Evolutionary conservation across 768 basidiomycete species (phyloP).

Genomic region (Lactifluus hygrophoroides): DNA sequence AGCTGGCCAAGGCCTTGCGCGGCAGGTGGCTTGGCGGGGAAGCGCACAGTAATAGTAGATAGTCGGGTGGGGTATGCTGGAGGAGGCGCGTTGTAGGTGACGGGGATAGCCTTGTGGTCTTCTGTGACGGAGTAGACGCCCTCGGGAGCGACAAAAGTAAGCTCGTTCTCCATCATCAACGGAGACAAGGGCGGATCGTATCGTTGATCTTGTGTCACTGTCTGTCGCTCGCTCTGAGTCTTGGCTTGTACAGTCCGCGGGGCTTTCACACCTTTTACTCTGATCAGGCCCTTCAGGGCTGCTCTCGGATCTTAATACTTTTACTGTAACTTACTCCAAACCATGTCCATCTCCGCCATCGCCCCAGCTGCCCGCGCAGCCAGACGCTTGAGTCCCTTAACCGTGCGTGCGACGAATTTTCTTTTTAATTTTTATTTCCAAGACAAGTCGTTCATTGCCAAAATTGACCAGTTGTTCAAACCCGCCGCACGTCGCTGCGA

Average conservation of each 20-base stretch:
- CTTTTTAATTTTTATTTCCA: neutral
- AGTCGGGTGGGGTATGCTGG: slow-evolving; percentile 51
- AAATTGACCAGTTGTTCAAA: slow-evolving; percentile 4
- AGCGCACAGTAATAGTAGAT: slow-evolving; percentile 53
- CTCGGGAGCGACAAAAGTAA: slow-evolving; percentile 81
- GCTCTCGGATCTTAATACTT: slow-evolving; percentile 24
- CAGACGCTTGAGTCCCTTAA: slow-evolving; percentile 7
- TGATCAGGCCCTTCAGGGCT: too few relatives aligned
- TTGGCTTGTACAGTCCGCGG: slow-evolving; percentile 21
- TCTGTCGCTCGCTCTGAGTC: neutral
- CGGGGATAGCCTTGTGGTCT: slow-evolving; percentile 61
- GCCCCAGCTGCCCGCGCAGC: slow-evolving; percentile 18
- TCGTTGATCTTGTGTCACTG: neutral
- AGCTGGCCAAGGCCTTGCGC: slow-evolving; percentile 60
- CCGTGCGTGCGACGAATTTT: neutral
- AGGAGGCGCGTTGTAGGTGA: slow-evolving; percentile 32
- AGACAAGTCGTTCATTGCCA: neutral
- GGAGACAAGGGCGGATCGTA: neutral
- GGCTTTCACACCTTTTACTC: too few relatives aligned
- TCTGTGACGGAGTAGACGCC: slow-evolving; percentile 85
- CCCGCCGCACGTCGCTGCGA: slow-evolving; percentile 11
- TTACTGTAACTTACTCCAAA: slow-evolving; percentile 13
- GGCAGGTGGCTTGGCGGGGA: slow-evolving; percentile 47
- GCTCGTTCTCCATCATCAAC: slow-evolving; percentile 60
- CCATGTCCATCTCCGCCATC: slow-evolving; percentile 24